Conservation (phyloP, 768 basidiomycete species). For the Macrocybe gigantea region DNA sequence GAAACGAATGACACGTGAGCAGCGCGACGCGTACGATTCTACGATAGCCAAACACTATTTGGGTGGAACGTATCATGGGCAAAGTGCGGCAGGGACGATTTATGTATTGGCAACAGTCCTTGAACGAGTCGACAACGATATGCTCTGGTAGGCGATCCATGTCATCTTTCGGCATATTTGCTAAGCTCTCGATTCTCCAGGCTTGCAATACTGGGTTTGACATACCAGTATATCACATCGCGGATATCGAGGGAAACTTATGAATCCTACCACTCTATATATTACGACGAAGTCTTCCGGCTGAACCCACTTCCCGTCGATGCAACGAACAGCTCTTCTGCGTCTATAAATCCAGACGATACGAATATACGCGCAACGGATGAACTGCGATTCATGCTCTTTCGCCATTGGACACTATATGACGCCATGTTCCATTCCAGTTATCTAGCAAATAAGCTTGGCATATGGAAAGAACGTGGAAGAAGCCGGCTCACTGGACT, state of each 20-base stretch:
- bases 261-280: conserved; percentile 74
- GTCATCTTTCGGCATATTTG: not conserved
- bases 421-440: conserved; percentile 98
- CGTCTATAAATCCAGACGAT: conserved; percentile 76
- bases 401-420: conserved; percentile 96
- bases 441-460: conserved; percentile 91
- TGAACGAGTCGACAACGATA: conserved; percentile 88
- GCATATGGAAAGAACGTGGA: conserved; percentile 95
- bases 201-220: conserved; percentile 91
- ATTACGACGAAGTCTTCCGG: conserved; percentile 88
- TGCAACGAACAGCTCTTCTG: conserved; percentile 23
- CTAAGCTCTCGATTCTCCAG: conserved; percentile 29
- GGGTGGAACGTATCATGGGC: conserved; percentile 81
- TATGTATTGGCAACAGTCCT: conserved; percentile 89
- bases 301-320: conserved; percentile 63
- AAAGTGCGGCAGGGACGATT: conserved; percentile 83
- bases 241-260: conserved; percentile 86
- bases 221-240: conserved; percentile 85
- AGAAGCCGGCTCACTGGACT: conserved; percentile 85
- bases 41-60: conserved; percentile 78
- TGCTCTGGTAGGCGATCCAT: conserved; percentile 67
- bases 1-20: conserved; percentile 58
- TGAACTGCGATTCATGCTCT: conserved; percentile 91
- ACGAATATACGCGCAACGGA: conserved; percentile 74
- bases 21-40: conserved; percentile 57